A percentile compares a stretch with the other conserved stretches of the same genome.
phyloP scores from a whole-genome alignment of 306 rosid genomes.

The Mucuna pruriens region DNA sequence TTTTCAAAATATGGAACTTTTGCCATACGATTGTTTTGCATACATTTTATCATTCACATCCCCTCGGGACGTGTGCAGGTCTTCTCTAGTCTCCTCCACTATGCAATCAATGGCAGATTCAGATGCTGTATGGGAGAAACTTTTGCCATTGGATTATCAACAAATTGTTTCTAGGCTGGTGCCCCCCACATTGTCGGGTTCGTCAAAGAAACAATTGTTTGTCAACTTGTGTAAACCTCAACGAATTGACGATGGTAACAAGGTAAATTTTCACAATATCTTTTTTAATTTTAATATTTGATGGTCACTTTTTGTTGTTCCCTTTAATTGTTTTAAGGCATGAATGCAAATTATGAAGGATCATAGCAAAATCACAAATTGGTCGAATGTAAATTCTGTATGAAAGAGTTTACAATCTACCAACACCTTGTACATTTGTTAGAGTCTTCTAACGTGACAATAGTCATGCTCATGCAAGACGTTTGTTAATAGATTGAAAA shows the following conservation, averaged over 20 bases:
- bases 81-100: constrained; percentile 34
- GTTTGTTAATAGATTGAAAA: neutral
- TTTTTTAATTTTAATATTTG: neutral
- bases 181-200: constrained; percentile 43
- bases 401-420: constrained; percentile 9
- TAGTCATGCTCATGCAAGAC: constrained; percentile 1
- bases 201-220: constrained; percentile 55
- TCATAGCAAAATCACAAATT: constrained; percentile 8
- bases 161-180: constrained; percentile 53
- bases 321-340: neutral
- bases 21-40: constrained; percentile 64
- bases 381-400: neutral
- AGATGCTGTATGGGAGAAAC: constrained; percentile 53
- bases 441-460: neutral
- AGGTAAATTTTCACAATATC: constrained; percentile 24
- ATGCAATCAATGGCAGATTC: constrained; percentile 50
- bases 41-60: constrained; percentile 58
- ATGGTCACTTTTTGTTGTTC: neutral
- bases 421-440: neutral
- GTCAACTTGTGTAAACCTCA: constrained; percentile 55
- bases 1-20: constrained; percentile 38
- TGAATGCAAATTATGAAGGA: constrained; percentile 18
- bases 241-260: constrained; percentile 56
- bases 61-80: constrained; percentile 55
- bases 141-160: constrained; percentile 51